Conservation (phyloP, 495 filamentous ascomycete species). For the Trichoderma gamsii region DNA sequence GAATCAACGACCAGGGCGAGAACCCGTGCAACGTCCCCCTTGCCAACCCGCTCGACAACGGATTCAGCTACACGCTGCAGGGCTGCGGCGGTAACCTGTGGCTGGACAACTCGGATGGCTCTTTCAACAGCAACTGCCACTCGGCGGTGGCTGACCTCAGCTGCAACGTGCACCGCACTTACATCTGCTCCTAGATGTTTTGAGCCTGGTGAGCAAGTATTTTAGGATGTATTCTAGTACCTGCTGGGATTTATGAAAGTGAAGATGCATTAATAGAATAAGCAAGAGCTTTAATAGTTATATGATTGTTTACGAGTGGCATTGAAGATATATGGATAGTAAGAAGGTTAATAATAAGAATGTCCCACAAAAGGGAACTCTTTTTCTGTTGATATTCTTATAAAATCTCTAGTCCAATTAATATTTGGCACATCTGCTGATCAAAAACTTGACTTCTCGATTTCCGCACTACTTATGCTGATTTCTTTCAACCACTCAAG, state of each 20-base stretch:
- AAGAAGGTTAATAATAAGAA: too few relatives aligned
- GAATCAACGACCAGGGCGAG: neutral
- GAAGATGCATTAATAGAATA: neutral
- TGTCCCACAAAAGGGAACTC: too few relatives aligned
- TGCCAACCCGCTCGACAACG: neutral
- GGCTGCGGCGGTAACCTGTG: neutral
- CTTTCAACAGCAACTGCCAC: conserved; percentile 5
- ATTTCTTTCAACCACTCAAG: too few relatives aligned
- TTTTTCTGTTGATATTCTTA: too few relatives aligned
- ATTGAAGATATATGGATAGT: too few relatives aligned
- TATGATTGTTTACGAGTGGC: too few relatives aligned
- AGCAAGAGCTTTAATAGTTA: too few relatives aligned
- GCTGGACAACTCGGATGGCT: neutral
- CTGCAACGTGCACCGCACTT: neutral
- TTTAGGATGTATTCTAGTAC: neutral
- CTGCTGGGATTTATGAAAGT: neutral
- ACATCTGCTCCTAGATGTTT: neutral
- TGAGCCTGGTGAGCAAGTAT: neutral
- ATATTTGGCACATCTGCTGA: too few relatives aligned
- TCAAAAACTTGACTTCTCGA: too few relatives aligned
- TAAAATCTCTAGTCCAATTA: too few relatives aligned
- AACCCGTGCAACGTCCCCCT: neutral
- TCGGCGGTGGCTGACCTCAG: neutral
- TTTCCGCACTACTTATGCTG: too few relatives aligned
- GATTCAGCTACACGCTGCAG: neutral